Evolutionary conservation across 2,329 filamentous ascomycete genomes (phyloP), one percentile per base, ranked within the genome.

Genomic region (Aaosphaeria pasadenensis): DNA sequence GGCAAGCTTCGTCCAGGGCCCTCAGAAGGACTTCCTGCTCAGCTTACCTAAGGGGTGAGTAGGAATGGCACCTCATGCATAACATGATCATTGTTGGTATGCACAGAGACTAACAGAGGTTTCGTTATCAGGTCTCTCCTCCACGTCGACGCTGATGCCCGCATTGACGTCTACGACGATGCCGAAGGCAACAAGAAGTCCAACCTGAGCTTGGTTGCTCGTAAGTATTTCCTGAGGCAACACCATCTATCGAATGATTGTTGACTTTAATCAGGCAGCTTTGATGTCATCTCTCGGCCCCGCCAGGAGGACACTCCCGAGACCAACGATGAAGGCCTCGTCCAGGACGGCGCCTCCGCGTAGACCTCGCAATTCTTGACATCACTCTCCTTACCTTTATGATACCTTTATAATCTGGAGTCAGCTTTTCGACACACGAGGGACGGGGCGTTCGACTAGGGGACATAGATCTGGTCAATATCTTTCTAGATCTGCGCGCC

Each of bases 21-120:
- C 80, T 43, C 77, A 81, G 67, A 85, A 86, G 64, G 88, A 96
- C 54, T 86, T 82, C 64, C 69, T 96, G 59, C 74, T 88, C 64
- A 77, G 73, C 62, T 72, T 96, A 71, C 83, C 84, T 46, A 97
- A 96, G 78, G 92, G 92, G 89, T 96, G 74, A 70, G 88, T 53
- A 35, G 32, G 2, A 24, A 24, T 24, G 17, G 17, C 17, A 45
- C 44, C 7, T 42, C 30, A 45, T 41, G 45, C 51, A 38, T 51
- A 38, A 28, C 11, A 17, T 39, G 38, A 17, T 33, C 29, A 41
- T 31, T 42, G 31, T 33, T 24, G 7, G 7, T 29, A 28, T 24
- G 7, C 5, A 5, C 5, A 32, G 29, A 9, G 17, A 24, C 39
- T 40, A 40, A 40, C 39, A 13, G 9, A 40, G 9, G 2, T 40